Evolutionary conservation across 257 asterid genomes (phyloP).

Genomic region (Fraxinus pennsylvanica): DNA sequence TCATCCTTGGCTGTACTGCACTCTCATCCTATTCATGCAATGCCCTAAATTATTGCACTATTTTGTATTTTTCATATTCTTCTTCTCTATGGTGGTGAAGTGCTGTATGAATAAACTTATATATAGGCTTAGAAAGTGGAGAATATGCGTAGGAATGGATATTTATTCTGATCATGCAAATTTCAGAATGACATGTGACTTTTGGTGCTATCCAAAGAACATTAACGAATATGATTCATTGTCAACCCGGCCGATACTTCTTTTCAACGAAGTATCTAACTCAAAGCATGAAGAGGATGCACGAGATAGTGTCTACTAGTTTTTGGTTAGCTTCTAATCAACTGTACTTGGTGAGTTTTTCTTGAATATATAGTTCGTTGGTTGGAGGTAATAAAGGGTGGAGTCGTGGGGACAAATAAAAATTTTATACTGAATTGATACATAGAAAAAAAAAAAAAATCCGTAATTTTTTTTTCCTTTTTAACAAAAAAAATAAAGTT

Average conservation of each 20-base stretch:
- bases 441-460: too few relatives aligned
- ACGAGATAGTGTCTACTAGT: too few relatives aligned
- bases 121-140: slow-evolving; percentile 5
- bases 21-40: slow-evolving; percentile 23
- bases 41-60: neutral
- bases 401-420: too few relatives aligned
- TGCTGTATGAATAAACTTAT: neutral
- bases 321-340: too few relatives aligned
- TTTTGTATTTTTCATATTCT: neutral
- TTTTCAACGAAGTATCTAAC: too few relatives aligned
- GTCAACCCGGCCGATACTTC: neutral
- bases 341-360: too few relatives aligned
- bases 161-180: slow-evolving; percentile 6
- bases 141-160: neutral
- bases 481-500: too few relatives aligned
- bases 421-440: too few relatives aligned
- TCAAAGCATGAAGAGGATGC: too few relatives aligned
- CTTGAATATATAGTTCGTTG: too few relatives aligned
- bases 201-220: neutral
- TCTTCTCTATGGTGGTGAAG: neutral
- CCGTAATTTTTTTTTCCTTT: too few relatives aligned
- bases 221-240: neutral
- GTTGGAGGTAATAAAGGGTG: too few relatives aligned
- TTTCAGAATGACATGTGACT: slow-evolving; percentile 12
- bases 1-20: slow-evolving; percentile 26